Conservation (phyloP, 2,329 filamentous ascomycete species). For the Colletotrichum tanaceti region DNA sequence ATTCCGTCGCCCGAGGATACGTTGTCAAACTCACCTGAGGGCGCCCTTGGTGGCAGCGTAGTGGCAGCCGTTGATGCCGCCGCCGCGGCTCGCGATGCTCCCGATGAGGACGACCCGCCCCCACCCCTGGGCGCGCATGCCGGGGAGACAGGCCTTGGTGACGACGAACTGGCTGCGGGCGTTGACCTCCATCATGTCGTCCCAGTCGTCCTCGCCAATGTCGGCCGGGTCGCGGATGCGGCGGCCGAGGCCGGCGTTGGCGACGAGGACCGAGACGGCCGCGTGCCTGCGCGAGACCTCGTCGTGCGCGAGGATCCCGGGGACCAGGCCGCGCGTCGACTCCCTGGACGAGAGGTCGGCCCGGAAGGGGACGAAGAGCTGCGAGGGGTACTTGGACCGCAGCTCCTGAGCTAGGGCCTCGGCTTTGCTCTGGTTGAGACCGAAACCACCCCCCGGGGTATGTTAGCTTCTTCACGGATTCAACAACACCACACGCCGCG, state of each 20-base stretch:
- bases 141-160: slow-evolving; percentile 47
- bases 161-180: slow-evolving; percentile 50
- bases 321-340: slow-evolving; percentile 44
- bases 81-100: slow-evolving; percentile 50
- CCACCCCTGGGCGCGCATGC: slow-evolving; percentile 49
- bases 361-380: slow-evolving; percentile 45
- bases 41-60: slow-evolving; percentile 52
- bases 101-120: slow-evolving; percentile 49
- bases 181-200: slow-evolving; percentile 52
- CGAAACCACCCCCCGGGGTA: no score
- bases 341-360: slow-evolving; percentile 48
- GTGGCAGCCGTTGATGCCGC: slow-evolving; percentile 51
- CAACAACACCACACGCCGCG: no score
- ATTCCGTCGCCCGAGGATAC: no score
- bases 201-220: slow-evolving; percentile 52
- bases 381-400: slow-evolving; percentile 42
- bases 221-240: slow-evolving; percentile 50
- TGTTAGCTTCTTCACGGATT: slow-evolving; percentile 1
- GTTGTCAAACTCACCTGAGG: slow-evolving; percentile 1
- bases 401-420: slow-evolving; percentile 47
- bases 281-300: slow-evolving; percentile 43
- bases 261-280: slow-evolving; percentile 49
- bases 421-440: slow-evolving; percentile 46
- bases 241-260: slow-evolving; percentile 50
- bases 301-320: slow-evolving; percentile 40